Percentiles rank a stretch among this genome's conserved stretches.
phyloP scores from a whole-genome alignment of 2,329 filamentous ascomycete genomes.

The Daldinia sp. region DNA sequence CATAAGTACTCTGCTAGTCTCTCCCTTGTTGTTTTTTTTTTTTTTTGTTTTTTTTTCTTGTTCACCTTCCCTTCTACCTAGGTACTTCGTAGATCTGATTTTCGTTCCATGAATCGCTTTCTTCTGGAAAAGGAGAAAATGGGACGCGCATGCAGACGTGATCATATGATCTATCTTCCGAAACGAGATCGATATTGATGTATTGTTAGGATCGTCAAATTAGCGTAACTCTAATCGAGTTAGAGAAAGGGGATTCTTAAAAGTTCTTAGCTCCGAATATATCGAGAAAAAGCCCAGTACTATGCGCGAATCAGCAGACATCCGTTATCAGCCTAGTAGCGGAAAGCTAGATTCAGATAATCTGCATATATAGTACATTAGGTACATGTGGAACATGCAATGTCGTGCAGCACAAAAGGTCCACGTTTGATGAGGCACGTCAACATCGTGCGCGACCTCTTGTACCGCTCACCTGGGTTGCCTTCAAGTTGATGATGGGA shows the following conservation, averaged over 20 bases:
- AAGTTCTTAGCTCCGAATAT: conserved; percentile 17
- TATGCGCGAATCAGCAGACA: conserved; percentile 33
- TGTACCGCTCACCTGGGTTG: conserved; percentile 34
- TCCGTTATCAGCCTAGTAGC: conserved; percentile 27
- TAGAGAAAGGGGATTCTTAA: conserved; percentile 19
- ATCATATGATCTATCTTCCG: conserved; percentile 39
- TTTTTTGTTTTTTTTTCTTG: not conserved
- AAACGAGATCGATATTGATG: conserved; percentile 27
- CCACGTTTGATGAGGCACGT: conserved; percentile 39
- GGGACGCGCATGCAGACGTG: conserved; percentile 35
- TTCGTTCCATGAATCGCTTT: conserved; percentile 35
- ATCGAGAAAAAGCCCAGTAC: conserved; percentile 24
- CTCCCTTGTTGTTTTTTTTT: conserved; percentile 24
- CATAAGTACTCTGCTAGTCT: conserved; percentile 30
- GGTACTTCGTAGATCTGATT: conserved; percentile 29
- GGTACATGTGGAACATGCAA: conserved; percentile 39
- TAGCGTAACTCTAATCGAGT: conserved; percentile 23
- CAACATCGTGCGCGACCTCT: conserved; percentile 34
- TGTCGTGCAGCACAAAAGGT: conserved; percentile 39
- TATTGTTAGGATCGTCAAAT: conserved; percentile 27
- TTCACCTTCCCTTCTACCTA: not conserved
- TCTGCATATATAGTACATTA: conserved; percentile 36
- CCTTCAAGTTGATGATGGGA: conserved; percentile 22
- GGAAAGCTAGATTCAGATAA: conserved; percentile 37
- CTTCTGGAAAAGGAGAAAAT: conserved; percentile 29